Conservation (phyloP, 441 rosid genomes). For the Flueggea neowawraea region DNA sequence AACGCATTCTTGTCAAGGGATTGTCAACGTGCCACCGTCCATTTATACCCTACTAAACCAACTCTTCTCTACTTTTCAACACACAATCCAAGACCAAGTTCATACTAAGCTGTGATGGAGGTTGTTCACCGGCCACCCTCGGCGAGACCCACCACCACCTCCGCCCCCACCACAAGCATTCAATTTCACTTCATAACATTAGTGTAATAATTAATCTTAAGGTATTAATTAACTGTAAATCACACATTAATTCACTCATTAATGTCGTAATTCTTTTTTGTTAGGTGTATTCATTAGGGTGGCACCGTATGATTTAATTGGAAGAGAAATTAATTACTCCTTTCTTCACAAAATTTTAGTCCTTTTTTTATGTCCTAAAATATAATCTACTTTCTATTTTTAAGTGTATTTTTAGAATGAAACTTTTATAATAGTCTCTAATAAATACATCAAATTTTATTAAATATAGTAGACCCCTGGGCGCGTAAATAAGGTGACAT, state of each 20-base stretch:
- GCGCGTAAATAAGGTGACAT: too few relatives aligned
- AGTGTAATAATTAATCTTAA: background rate
- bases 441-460: too few relatives aligned
- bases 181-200: slow-evolving; percentile 8
- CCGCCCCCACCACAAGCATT: slow-evolving; percentile 6
- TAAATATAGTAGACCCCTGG: background rate
- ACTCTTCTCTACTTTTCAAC: too few relatives aligned
- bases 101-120: background rate
- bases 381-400: too few relatives aligned
- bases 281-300: background rate
- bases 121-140: slow-evolving; percentile 27
- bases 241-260: background rate
- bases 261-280: slow-evolving; percentile 1
- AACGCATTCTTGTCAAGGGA: too few relatives aligned
- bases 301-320: slow-evolving; percentile 24
- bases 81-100: too few relatives aligned
- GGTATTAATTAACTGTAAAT: background rate
- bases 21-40: too few relatives aligned
- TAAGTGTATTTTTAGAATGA: too few relatives aligned
- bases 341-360: background rate
- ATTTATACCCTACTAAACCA: too few relatives aligned
- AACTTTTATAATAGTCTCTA: too few relatives aligned
- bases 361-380: too few relatives aligned
- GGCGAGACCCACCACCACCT: slow-evolving; percentile 5
- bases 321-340: background rate